phyloP scores from a whole-genome alignment of 176 grass and related monocot species.

The Dendrocalamus sinicus region DNA sequence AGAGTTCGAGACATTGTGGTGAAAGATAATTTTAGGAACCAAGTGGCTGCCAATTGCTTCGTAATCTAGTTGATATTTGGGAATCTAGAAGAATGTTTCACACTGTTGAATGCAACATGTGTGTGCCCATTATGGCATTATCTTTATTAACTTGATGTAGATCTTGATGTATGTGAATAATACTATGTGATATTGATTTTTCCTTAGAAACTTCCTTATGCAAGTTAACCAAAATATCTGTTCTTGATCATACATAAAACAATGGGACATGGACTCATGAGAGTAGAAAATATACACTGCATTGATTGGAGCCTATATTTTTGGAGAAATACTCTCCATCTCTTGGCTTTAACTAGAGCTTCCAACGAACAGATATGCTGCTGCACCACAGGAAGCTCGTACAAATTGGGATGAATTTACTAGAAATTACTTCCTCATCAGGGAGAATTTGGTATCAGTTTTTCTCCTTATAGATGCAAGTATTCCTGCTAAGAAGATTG shows the following conservation, averaged over 20 bases:
- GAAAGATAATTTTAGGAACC: slow-evolving; percentile 11
- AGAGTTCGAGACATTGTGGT: slow-evolving; percentile 9
- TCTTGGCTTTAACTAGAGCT: slow-evolving; percentile 36
- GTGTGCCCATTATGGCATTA: not conserved
- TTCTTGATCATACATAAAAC: not conserved
- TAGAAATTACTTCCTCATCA: slow-evolving; percentile 80
- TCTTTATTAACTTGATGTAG: not conserved
- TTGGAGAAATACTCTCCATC: slow-evolving; percentile 12
- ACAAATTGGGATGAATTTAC: slow-evolving; percentile 90
- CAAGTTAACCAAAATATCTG: not conserved
- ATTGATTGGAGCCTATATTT: slow-evolving; percentile 11
- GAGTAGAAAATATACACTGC: not conserved
- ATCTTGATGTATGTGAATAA: slow-evolving; percentile 22
- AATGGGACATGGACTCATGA: slow-evolving; percentile 8
- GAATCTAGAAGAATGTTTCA: slow-evolving; percentile 18
- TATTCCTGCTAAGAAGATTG: slow-evolving; percentile 96
- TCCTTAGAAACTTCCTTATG: not conserved
- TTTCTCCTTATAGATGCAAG: slow-evolving; percentile 98
- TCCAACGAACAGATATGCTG: slow-evolving; percentile 82
- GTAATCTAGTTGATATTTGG: slow-evolving; percentile 19
- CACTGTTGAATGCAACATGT: not conserved
- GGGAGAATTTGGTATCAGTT: slow-evolving; percentile 80
- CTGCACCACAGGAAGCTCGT: slow-evolving; percentile 82
- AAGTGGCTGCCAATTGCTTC: not conserved
- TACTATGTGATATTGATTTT: not conserved